A percentile compares a stretch with the other conserved stretches of the same genome.
Evolutionary conservation across 345 rosid species (phyloP).

Genomic region (Anastatica hierochuntica): DNA sequence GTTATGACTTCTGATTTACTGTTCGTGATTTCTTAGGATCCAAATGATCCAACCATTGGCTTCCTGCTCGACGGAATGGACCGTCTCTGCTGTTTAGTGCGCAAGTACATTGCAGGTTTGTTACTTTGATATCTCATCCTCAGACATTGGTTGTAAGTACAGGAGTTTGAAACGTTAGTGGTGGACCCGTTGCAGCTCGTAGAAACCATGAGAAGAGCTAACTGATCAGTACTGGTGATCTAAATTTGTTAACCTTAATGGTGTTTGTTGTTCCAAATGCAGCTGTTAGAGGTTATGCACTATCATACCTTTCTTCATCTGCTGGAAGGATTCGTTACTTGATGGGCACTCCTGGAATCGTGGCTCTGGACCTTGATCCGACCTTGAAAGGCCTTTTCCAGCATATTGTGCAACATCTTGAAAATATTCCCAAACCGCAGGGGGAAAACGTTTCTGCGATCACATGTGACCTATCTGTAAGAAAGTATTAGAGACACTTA

Average conservation of each 20-base stretch:
- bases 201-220: slow-evolving; percentile 5
- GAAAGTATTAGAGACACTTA: slow-evolving; percentile 20
- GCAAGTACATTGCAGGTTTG: slow-evolving; percentile 90
- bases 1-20: not conserved
- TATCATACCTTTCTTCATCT: slow-evolving; percentile 95
- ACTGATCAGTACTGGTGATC: not conserved
- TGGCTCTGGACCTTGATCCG: slow-evolving; percentile 92
- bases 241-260: slow-evolving; percentile 11
- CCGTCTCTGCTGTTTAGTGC: slow-evolving; percentile 80
- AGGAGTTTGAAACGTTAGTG: not conserved
- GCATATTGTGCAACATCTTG: slow-evolving; percentile 76
- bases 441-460: slow-evolving; percentile 83
- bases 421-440: slow-evolving; percentile 78
- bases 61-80: slow-evolving; percentile 98
- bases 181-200: slow-evolving; percentile 2
- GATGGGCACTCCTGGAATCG: slow-evolving; percentile 93
- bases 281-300: slow-evolving; percentile 97
- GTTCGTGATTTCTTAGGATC: slow-evolving; percentile 50
- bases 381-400: slow-evolving; percentile 83
- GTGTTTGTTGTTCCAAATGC: slow-evolving; percentile 33
- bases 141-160: not conserved
- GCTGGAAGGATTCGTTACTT: slow-evolving; percentile 92
- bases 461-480: slow-evolving; percentile 89
- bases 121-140: slow-evolving; percentile 8
- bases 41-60: slow-evolving; percentile 96